A percentile compares a stretch with the other conserved stretches of the same genome.
Conservation (phyloP, 768 basidiomycete species). For the Punctularia strigosozonata region DNA sequence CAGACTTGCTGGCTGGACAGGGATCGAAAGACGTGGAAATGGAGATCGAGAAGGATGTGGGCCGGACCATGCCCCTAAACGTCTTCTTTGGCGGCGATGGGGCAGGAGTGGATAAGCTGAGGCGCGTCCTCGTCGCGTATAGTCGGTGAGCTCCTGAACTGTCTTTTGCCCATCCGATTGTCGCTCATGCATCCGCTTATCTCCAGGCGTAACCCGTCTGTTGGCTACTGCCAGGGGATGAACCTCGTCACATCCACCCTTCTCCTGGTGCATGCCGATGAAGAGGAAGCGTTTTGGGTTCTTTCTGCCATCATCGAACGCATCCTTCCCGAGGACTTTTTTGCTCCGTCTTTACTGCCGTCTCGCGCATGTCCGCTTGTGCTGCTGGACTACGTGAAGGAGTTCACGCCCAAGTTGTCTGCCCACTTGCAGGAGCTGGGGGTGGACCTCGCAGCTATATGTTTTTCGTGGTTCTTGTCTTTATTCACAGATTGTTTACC, state of each 20-base stretch:
- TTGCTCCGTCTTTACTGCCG: conserved; percentile 82
- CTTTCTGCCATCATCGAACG: conserved; percentile 81
- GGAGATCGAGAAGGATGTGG: conserved; percentile 97
- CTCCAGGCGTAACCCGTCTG: conserved; percentile 73
- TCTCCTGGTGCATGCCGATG: conserved; percentile 83
- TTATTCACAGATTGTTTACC: conserved; percentile 94
- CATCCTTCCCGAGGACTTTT: conserved; percentile 86
- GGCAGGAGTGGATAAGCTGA: conserved; percentile 82
- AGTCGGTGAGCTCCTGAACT: conserved; percentile 52
- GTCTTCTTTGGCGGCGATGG: conserved; percentile 98
- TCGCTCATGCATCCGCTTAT: conserved; percentile 1
- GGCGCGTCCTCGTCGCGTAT: conserved; percentile 84
- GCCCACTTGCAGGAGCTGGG: conserved; percentile 68
- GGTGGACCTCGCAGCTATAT: conserved; percentile 87
- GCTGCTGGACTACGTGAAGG: conserved; percentile 76
- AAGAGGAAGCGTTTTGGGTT: conserved; percentile 97
- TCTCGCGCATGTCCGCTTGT: conserved; percentile 92
- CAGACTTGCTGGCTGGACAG: conserved; percentile 59
- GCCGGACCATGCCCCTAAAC: conserved; percentile 85
- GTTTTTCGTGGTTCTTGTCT: conserved; percentile 97
- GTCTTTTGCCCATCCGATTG: neutral
- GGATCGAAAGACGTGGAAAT: conserved; percentile 86
- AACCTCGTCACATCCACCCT: conserved; percentile 93
- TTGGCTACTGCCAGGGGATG: conserved; percentile 95
- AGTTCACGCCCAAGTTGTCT: conserved; percentile 63